These are phyloP conservation scores for Yarrowia keelungensis DNA, from an alignment of 805 yeast species.

Conservation along the genomic window DNA sequence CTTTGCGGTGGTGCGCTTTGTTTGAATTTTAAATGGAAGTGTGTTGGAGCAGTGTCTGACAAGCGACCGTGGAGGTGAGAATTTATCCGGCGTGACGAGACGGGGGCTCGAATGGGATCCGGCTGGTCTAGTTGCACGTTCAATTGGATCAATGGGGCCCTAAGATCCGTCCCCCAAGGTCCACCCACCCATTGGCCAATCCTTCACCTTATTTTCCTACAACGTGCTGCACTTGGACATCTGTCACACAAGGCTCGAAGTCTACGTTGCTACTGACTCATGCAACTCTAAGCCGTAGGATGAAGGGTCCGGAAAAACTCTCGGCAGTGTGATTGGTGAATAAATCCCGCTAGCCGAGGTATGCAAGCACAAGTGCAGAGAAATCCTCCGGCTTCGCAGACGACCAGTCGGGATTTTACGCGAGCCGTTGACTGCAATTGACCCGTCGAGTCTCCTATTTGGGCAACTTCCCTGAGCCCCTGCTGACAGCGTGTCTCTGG, in stretches of 20 bases:
- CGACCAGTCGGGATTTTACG: neutral
- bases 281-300: constrained; percentile 21
- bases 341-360: constrained; percentile 38
- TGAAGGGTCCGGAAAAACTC: constrained; percentile 38
- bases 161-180: neutral
- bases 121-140: neutral
- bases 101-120: too few species aligned
- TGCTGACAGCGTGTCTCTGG: neutral
- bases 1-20: constrained; percentile 39
- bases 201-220: constrained; percentile 21
- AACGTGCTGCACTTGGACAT: constrained; percentile 21
- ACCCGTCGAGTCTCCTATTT: neutral
- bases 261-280: constrained; percentile 38
- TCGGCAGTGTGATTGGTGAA: constrained; percentile 35
- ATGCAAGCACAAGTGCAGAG: constrained; percentile 29
- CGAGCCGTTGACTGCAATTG: neutral
- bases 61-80: neutral
- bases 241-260: constrained; percentile 3
- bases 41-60: constrained; percentile 2
- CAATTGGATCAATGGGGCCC: neutral
- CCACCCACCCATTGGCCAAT: neutral
- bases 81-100: neutral
- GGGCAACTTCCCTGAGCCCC: too few species aligned
- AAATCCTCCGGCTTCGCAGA: constrained; percentile 1
- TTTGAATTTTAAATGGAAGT: constrained; percentile 20